Evolutionary conservation across 179 eudicot genomes (phyloP).

Genomic region (Silene vulgaris): DNA sequence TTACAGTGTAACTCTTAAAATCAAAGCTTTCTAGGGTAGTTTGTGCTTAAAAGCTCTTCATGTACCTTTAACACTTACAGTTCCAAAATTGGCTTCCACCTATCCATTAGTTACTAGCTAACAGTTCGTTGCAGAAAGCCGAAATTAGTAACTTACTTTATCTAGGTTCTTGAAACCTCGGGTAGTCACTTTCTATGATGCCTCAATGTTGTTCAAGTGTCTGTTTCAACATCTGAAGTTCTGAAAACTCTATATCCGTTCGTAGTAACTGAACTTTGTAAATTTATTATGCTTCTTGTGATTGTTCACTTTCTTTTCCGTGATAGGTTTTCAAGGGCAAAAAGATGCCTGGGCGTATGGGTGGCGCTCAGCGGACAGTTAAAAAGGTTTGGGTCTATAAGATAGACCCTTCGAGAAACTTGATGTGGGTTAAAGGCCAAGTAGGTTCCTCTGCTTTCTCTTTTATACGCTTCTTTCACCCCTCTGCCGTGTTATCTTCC

Average conservation of each 20-base stretch:
- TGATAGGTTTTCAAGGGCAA: constrained; percentile 63
- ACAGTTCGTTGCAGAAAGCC: background rate
- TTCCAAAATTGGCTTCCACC: no score
- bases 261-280: background rate
- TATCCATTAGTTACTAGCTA: background rate
- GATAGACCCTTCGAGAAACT: constrained; percentile 78
- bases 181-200: background rate
- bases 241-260: background rate
- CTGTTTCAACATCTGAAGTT: background rate
- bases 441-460: constrained; percentile 36
- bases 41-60: no score
- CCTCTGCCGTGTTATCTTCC: background rate
- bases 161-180: background rate
- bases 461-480: background rate
- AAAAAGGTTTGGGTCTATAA: constrained; percentile 90
- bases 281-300: background rate
- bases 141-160: background rate
- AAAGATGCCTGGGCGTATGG: constrained; percentile 97
- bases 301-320: constrained; percentile 16
- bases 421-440: constrained; percentile 90
- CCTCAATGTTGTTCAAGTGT: background rate
- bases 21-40: no score
- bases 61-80: no score
- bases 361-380: constrained; percentile 64
- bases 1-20: no score